A percentile compares a stretch with the other conserved stretches of the same genome.
Conservation (phyloP, 2,329 filamentous ascomycete genomes). For the Chaetomiaceae sp. region DNA sequence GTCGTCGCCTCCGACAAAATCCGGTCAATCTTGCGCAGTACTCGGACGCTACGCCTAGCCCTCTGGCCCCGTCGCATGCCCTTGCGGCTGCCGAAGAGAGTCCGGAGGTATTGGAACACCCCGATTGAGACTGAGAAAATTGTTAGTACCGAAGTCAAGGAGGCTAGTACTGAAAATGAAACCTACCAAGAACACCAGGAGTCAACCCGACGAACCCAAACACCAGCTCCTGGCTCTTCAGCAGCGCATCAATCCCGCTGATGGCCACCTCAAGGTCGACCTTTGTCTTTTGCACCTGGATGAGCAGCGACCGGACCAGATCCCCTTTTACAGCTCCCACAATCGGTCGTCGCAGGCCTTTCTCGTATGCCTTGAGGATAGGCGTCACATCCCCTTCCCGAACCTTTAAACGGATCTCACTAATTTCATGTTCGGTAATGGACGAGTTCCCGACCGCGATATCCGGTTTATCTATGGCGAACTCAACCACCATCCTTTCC, state of each 20-base stretch:
- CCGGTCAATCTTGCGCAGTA: conserved; percentile 84
- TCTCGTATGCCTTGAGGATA: conserved; percentile 85
- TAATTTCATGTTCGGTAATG: conserved; percentile 65
- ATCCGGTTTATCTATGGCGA: conserved; percentile 76
- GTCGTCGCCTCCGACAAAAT: conserved; percentile 66
- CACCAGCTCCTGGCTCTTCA: conserved; percentile 94
- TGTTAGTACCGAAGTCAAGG: conserved; percentile 1
- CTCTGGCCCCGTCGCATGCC: conserved; percentile 62
- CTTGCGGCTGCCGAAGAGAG: conserved; percentile 64
- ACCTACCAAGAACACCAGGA: conserved; percentile 66
- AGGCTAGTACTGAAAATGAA: neutral
- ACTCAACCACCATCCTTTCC: conserved; percentile 97
- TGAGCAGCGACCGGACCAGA: conserved; percentile 81
- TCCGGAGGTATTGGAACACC: conserved; percentile 66
- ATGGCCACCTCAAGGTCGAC: conserved; percentile 96
- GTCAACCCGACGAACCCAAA: conserved; percentile 97
- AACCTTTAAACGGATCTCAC: conserved; percentile 72
- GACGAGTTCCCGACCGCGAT: conserved; percentile 47
- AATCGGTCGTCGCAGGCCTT: conserved; percentile 77
- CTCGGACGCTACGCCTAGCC: conserved; percentile 67
- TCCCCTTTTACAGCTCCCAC: conserved; percentile 80
- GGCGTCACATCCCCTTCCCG: conserved; percentile 90
- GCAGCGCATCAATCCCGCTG: conserved; percentile 86
- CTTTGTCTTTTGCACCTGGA: conserved; percentile 98
- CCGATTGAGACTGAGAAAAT: conserved; percentile 60